Base-by-base conservation (phyloP, 106 monocot genomes). In the Apostasia shenzhenica region DNA sequence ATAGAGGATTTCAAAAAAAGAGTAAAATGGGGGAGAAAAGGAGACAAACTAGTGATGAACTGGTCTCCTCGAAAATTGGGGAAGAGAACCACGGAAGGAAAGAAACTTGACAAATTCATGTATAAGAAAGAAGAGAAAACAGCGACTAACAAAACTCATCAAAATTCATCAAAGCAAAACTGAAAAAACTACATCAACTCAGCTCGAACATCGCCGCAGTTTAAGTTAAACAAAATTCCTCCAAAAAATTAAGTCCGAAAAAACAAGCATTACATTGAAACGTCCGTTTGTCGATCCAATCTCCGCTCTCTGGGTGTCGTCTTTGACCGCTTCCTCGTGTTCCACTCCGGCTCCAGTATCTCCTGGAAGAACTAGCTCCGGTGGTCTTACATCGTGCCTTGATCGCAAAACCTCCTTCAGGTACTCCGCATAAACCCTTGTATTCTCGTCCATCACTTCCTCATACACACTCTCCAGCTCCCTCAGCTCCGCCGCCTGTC, bases 381-480 rank as follows among this genome's bases (percentile, higher is more conserved):
- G 84, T 0, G 70, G 72, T 2, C 39, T 54, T 26, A 56, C 54
- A 13, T 50, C 75, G 57, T 74, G 73, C 13, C 72, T 62, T 9
- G 57, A 63, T 49, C 57, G 69, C 7, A 86, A 40, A 46, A 86
- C 47, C 69, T 80, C 69, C 69, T 79, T 82, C 11, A 86, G 44
- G 57, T 75, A 75, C 55, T 41, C 66, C 0, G 85, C 81, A 61
- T 79, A 82, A 48, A 61, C 54, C 61, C 59, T 81, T 4, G 72
- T 72, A 50, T 86, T 86, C 38, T 50, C 79, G 64, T 85, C 85
- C 44, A 85, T 78, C 10, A 73, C 78, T 10, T 55, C 61, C 72
- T 85, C 85, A 26, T 81, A 85, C 59, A 50, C 62, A 41, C 50
- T 69, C 76, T 85, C 78, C 47, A 82, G 63, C 64, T 55, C 72